These are phyloP conservation scores for Leptomonas pyrrhocoris DNA, from an alignment of 208 protist genomes.

Conservation along the genomic window DNA sequence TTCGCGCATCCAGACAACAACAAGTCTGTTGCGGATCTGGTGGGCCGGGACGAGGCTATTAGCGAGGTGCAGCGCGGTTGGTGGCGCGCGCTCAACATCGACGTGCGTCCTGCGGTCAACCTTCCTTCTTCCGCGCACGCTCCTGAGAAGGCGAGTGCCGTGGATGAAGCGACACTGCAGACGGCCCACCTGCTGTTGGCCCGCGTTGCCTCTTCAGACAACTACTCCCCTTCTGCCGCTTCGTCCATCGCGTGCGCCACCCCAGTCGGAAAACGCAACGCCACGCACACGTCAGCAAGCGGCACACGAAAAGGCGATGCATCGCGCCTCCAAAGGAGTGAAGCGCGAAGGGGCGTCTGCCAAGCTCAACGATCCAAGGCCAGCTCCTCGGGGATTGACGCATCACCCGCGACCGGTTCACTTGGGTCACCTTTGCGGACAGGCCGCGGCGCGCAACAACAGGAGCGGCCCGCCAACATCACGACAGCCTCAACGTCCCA, in stretches of 20 bases:
- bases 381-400: not conserved
- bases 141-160: no score
- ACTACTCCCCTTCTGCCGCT: not conserved
- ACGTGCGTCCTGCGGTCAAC: constrained; percentile 5
- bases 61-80: constrained; percentile 23
- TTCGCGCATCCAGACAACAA: no score
- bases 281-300: not conserved
- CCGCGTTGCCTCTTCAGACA: not conserved
- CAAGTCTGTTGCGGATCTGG: not conserved
- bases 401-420: not conserved
- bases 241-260: not conserved
- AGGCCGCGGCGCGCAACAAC: not conserved
- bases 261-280: no score
- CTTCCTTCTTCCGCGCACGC: not conserved
- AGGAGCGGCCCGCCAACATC: not conserved
- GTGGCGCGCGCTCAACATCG: constrained; percentile 23
- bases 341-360: not conserved
- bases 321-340: not conserved
- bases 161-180: not conserved
- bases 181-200: not conserved
- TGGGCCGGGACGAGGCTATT: constrained; percentile 19
- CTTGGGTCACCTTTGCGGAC: not conserved
- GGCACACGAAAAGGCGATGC: no score
- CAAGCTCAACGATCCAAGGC: no score
- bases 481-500: not conserved